Conservation (phyloP, 495 filamentous ascomycete genomes). For the Tetracladium marchalianum region DNA sequence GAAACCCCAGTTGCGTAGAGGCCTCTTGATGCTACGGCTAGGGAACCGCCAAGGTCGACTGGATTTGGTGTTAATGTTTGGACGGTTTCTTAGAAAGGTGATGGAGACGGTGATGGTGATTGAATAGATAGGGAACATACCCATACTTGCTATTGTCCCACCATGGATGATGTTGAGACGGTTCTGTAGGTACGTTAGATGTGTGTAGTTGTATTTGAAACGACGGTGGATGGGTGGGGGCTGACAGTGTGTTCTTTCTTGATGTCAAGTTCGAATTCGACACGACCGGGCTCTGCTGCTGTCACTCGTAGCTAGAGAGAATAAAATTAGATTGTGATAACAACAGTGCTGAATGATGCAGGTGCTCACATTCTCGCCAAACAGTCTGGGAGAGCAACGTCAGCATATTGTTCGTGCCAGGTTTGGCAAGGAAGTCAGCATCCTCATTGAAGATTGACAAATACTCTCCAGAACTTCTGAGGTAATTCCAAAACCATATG, state of each 20-base stretch:
- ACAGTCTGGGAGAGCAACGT: constrained; percentile 21
- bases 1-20: constrained; percentile 85
- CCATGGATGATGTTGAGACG: constrained; percentile 86
- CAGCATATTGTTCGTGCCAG: neutral
- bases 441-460: too few relatives aligned
- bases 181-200: constrained; percentile 45
- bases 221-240: neutral
- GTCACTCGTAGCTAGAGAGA: constrained; percentile 61
- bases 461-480: too few relatives aligned
- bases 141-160: constrained; percentile 90
- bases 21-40: constrained; percentile 86
- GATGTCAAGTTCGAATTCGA: constrained; percentile 82
- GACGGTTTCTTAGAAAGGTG: neutral
- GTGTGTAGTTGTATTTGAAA: neutral
- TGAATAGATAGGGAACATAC: constrained; percentile 31
- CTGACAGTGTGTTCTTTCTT: constrained; percentile 79
- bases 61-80: constrained; percentile 4
- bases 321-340: neutral
- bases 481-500: too few relatives aligned
- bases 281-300: constrained; percentile 62
- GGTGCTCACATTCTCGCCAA: constrained; percentile 30
- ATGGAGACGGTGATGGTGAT: too few relatives aligned
- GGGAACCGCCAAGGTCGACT: constrained; percentile 88
- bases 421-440: neutral
- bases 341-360: neutral